Base-by-base conservation (phyloP, 1,139 yeast species). In the Diutina sp. region DNA sequence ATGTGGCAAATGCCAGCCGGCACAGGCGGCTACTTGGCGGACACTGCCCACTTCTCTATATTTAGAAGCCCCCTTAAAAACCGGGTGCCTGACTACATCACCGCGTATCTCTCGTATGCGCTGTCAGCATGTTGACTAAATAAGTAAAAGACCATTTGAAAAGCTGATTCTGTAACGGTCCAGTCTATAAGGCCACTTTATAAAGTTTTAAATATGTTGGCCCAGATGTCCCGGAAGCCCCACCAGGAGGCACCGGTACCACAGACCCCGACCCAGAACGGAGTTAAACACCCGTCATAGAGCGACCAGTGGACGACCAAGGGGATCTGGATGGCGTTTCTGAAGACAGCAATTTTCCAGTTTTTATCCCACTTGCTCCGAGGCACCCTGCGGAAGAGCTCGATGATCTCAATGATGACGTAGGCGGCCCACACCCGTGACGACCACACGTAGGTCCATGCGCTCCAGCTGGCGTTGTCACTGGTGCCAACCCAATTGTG, bases 261-360 rank as follows among this genome's bases (percentile, higher is more conserved):
- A 63, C 77, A 76, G 9, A 76, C 60, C 5, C 80, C 81, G 7
- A 77, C 80, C 80, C 81, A 76, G 65, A 76, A 76, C 46, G 80
- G 80, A 51, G 73, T 64, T 61, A 80, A 71, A 60, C 84, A 80
- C 1, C 85, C 85, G 11, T 78, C 79, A 57, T 73, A 72, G 57
- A 78, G 68, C 25, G 83, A 77, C 85, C 85, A 81, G 66, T 81
- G 85, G 18, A 78, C 69, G 51, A 82, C 83, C 64, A 81, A 72
- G 2, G 85, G 85, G 48, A 81, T 61, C 61, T 80, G 83, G 32
- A 80, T 71, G 35, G 64, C 70, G 58, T 76, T 76, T 56, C 69
- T 69, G 61, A 76, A 74, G 56, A 77, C 61, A 12, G 59, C 60
- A 50, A 76, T 69, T 57, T 65, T 67, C 79, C 79, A 75, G 52